phyloP scores from a whole-genome alignment of 768 basidiomycete genomes.

The Hericium rajendrae region DNA sequence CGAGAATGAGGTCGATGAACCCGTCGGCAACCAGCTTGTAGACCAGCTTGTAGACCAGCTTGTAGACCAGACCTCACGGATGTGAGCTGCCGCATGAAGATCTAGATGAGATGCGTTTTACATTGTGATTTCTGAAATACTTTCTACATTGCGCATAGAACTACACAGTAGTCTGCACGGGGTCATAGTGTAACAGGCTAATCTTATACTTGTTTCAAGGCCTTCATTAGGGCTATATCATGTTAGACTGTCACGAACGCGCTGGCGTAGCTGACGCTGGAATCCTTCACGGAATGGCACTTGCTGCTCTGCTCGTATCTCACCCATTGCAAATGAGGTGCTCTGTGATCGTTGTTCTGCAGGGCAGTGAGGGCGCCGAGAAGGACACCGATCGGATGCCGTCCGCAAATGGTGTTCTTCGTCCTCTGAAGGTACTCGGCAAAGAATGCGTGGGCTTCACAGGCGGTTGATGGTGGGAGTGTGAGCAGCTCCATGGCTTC shows the following conservation, averaged over 20 bases:
- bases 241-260: conserved; percentile 62
- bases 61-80: conserved; percentile 6
- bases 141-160: background rate
- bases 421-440: conserved; percentile 59
- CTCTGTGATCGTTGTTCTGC: conserved; percentile 28
- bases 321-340: conserved; percentile 62
- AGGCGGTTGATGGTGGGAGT: conserved; percentile 41
- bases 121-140: background rate
- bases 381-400: conserved; percentile 91
- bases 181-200: background rate
- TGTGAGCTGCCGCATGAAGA: conserved; percentile 1
- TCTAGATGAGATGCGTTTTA: background rate
- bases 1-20: conserved; percentile 46
- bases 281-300: conserved; percentile 58
- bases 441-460: conserved; percentile 51
- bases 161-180: background rate
- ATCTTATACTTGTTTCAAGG: background rate
- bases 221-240: background rate
- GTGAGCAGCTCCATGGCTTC: conserved; percentile 74
- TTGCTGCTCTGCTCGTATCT: conserved; percentile 88
- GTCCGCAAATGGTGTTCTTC: conserved; percentile 94
- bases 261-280: conserved; percentile 96
- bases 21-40: conserved; percentile 40
- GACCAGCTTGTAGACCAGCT: conserved; percentile 35
- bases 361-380: conserved; percentile 64